A percentile compares a stretch with the other conserved stretches of the same genome.
phyloP scores from a whole-genome alignment of 2,329 filamentous ascomycete species.

The Dryadomyces quercivorus region DNA sequence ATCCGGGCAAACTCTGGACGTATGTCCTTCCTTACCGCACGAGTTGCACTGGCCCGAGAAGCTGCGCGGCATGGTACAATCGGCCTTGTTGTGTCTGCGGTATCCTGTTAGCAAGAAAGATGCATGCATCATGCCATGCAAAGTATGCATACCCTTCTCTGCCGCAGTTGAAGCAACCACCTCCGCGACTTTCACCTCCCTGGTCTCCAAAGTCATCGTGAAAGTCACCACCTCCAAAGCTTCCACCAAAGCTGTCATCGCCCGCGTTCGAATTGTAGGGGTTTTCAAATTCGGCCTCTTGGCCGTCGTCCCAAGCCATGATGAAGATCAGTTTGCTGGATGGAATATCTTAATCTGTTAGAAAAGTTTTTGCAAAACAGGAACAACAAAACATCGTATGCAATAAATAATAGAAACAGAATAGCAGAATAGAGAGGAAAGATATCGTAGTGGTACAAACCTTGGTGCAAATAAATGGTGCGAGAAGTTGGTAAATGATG shows the following conservation, averaged over 20 bases:
- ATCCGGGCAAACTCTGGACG: slow-evolving; percentile 40
- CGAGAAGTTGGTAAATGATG: too few species aligned
- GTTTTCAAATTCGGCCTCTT: neutral
- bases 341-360: too few species aligned
- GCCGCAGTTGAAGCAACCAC: slow-evolving; percentile 1
- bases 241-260: neutral
- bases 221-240: neutral
- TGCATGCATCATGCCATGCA: neutral
- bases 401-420: too few species aligned
- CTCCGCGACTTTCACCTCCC: neutral
- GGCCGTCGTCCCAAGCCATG: neutral
- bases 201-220: neutral
- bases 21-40: slow-evolving; percentile 37
- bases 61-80: slow-evolving; percentile 45
- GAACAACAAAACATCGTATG: too few species aligned
- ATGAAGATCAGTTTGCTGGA: neutral
- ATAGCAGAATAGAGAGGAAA: neutral
- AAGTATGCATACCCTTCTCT: neutral
- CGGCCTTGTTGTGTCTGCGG: slow-evolving; percentile 46
- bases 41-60: slow-evolving; percentile 17
- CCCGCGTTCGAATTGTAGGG: neutral
- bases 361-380: too few species aligned
- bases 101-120: neutral
- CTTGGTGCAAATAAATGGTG: too few species aligned
- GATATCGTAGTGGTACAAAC: too few species aligned